These are phyloP conservation scores for Berberis vulgaris DNA, from an alignment of 164 flowering plant species.

Conservation along the genomic window DNA sequence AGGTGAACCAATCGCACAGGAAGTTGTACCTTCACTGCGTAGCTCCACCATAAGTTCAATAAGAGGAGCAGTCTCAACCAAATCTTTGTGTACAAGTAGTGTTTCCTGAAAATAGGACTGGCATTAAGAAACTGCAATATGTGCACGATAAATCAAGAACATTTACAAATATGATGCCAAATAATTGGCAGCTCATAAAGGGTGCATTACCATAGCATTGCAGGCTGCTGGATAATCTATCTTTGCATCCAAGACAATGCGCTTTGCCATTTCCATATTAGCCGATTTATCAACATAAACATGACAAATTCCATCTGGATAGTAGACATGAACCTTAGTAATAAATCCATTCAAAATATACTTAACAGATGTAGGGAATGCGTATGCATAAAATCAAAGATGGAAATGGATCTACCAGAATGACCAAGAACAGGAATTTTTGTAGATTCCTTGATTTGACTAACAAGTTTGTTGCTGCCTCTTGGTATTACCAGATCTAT, in stretches of 20 bases:
- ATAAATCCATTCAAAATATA: too few species aligned
- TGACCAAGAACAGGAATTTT: constrained; percentile 99
- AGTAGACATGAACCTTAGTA: neutral
- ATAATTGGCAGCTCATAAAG: neutral
- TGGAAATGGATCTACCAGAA: constrained; percentile 53
- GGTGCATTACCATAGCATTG: constrained; percentile 75
- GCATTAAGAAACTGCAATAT: neutral
- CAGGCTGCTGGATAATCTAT: constrained; percentile 96
- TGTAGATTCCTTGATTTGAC: constrained; percentile 82
- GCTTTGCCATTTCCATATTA: constrained; percentile 65
- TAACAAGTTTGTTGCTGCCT: constrained; percentile 96
- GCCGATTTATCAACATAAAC: constrained; percentile 91
- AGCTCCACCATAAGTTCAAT: constrained; percentile 53
- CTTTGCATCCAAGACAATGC: constrained; percentile 58
- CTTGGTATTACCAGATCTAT: constrained; percentile 99
- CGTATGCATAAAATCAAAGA: neutral
- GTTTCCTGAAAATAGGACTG: constrained; percentile 55
- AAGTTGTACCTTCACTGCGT: constrained; percentile 45
- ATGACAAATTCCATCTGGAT: constrained; percentile 95
- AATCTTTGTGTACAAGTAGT: constrained; percentile 84
- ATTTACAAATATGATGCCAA: neutral
- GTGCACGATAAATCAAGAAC: neutral
- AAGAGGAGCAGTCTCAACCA: constrained; percentile 40
- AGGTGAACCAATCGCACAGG: too few species aligned
- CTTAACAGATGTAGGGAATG: neutral